Base-by-base conservation (phyloP, 495 filamentous ascomycete species). In the Trichoderma gamsii region DNA sequence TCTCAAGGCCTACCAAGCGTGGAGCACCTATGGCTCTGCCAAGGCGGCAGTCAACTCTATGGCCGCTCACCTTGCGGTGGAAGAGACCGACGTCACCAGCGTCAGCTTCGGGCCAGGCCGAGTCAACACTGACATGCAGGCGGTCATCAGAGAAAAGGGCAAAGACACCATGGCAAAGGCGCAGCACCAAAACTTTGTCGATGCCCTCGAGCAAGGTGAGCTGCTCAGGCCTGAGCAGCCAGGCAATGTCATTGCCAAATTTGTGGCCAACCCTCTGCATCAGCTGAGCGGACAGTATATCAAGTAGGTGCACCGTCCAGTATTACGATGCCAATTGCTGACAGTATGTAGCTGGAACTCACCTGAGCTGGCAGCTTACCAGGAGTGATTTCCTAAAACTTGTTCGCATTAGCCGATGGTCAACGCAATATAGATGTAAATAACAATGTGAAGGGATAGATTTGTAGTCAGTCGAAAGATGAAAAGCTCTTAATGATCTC, bases 101-200 rank as follows among this genome's bases (percentile, higher is more conserved):
- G 75, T 99, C 3, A 72, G 83, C 2, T 80, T 99, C 61, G 85
- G 90, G 52, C 95, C 95, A 0, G 95, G 95, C 7, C 88, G 92
- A 68, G 87, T 95, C 32, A 90, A 97, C 74, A 99, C 95, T 2
- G 90, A 92, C 51, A 99, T 99, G 95, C 95, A 97, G 76, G 84
- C 85, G 63, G 86, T 89, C 63, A 82, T 99, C 43, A 82, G 95
- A 67, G 89, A 93, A 51, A 81, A 86, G 65, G 91, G 94, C 72
- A 75, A 76, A 41, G 75, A 76, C 0, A 81, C 77, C 23, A 89
- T 98, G 89, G 81, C 88, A 63, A 77, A 80, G 27, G 82, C 87
- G 65, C 84, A 88, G 69, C 85, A 86, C 68, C 79, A 83, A n/a
- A 89, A 85, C 72, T 97, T 97, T 74, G 80, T 82, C 21, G 74